Percentiles rank a stretch among this genome's conserved stretches.
Evolutionary conservation across 179 eudicot genomes (phyloP).

Genomic region (Sideroxylon spinosum): DNA sequence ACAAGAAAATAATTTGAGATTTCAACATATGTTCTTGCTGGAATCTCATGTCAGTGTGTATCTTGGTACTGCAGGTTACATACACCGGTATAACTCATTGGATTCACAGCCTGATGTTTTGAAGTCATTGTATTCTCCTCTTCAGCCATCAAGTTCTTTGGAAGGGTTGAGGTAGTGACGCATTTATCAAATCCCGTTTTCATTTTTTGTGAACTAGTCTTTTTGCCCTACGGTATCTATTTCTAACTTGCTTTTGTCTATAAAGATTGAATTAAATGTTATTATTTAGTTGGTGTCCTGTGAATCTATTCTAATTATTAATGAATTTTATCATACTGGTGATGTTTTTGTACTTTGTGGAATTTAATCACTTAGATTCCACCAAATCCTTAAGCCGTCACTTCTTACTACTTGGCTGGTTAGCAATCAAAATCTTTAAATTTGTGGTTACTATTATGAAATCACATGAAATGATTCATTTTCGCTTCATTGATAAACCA

Average conservation of each 20-base stretch:
- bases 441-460: background rate
- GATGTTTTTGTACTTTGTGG: background rate
- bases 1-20: too few relatives aligned
- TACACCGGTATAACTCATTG: slow-evolving; percentile 87
- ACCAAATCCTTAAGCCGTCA: background rate
- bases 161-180: slow-evolving; percentile 77
- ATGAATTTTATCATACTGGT: background rate
- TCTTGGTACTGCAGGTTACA: slow-evolving; percentile 54
- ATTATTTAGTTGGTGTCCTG: background rate
- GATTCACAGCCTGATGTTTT: slow-evolving; percentile 93
- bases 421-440: background rate
- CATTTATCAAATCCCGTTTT: background rate
- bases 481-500: background rate
- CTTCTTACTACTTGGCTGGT: background rate
- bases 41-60: background rate
- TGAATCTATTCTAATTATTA: background rate
- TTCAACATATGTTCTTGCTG: background rate
- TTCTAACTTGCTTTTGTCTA: background rate
- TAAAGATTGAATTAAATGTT: background rate
- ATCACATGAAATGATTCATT: background rate
- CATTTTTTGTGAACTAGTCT: background rate
- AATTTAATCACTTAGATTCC: slow-evolving; percentile 6
- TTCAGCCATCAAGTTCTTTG: slow-evolving; percentile 79
- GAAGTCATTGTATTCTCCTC: slow-evolving; percentile 91
- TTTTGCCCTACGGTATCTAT: background rate